Percentiles rank a stretch among this genome's conserved stretches.
These are phyloP conservation scores for Trichoderma parareesei DNA, from an alignment of 495 filamentous ascomycete genomes.

Conservation along the genomic window DNA sequence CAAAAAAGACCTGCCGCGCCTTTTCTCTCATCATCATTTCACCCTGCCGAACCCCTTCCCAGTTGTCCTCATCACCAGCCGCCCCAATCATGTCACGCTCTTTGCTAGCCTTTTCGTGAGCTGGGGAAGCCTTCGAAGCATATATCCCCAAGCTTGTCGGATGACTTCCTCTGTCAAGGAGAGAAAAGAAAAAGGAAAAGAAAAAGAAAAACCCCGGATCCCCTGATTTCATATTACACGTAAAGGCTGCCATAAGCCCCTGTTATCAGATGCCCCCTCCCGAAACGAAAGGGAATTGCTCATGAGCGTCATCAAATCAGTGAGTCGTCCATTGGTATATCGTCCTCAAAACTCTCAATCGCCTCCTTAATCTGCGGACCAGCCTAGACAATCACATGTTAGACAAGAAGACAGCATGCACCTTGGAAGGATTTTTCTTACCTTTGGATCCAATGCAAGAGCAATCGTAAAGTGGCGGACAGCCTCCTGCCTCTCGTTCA, in stretches of 20 bases:
- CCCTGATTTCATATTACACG: neutral
- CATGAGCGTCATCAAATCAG: slow-evolving; percentile 36
- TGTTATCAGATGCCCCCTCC: slow-evolving; percentile 11
- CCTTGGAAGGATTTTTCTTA: slow-evolving; percentile 29
- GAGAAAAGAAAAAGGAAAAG: neutral
- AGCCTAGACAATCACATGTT: slow-evolving; percentile 49
- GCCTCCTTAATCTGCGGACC: slow-evolving; percentile 85
- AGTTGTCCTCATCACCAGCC: neutral
- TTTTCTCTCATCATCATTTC: neutral
- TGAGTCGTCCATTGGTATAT: slow-evolving; percentile 67
- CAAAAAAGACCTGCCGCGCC: slow-evolving; percentile 6
- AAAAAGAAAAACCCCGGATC: slow-evolving; percentile 12
- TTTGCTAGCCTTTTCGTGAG: neutral
- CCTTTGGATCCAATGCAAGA: slow-evolving; percentile 93
- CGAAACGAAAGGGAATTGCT: neutral
- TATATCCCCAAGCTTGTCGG: slow-evolving; percentile 10
- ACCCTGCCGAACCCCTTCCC: too few species aligned
- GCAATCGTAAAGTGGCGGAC: slow-evolving; percentile 91
- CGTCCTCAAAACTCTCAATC: slow-evolving; percentile 83
- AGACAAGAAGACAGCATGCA: neutral
- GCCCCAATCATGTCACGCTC: too few species aligned
- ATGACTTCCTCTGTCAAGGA: neutral
- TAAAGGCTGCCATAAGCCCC: neutral
- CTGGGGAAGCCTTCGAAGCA: neutral
- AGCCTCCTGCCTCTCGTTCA: slow-evolving; percentile 70